Conservation (phyloP, 139 green algal genomes). For the Deuterostichococcus epilithicus region DNA sequence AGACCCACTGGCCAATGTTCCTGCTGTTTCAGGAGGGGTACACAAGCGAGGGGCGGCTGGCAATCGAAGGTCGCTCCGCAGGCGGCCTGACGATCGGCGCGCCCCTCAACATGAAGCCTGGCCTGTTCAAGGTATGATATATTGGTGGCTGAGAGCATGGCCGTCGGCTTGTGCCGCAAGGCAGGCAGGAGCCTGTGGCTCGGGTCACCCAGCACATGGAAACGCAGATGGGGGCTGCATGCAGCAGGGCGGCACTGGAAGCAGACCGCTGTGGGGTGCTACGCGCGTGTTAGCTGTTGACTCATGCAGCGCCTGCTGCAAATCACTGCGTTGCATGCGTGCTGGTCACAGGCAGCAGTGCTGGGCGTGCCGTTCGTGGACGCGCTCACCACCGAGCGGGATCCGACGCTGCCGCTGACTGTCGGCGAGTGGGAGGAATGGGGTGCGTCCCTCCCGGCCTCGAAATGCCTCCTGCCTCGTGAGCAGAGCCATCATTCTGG, state of each 20-base stretch:
- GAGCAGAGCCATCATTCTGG: neutral
- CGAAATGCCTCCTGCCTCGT: no score
- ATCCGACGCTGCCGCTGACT: slow-evolving; percentile 69
- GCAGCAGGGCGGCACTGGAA: no score
- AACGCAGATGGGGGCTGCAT: no score
- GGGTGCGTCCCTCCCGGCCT: slow-evolving; percentile 14
- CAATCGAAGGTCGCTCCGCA: slow-evolving; percentile 63
- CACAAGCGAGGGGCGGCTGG: slow-evolving; percentile 32
- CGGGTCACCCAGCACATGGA: no score
- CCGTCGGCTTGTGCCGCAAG: neutral
- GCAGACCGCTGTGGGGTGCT: no score
- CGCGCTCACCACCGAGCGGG: slow-evolving; percentile 57
- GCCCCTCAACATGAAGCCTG: slow-evolving; percentile 76
- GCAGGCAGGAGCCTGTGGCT: neutral
- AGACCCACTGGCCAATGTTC: neutral
- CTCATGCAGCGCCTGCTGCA: no score
- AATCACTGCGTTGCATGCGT: neutral
- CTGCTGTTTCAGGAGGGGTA: slow-evolving; percentile 30
- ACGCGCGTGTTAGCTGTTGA: no score
- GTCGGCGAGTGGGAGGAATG: slow-evolving; percentile 70
- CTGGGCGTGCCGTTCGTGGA: slow-evolving; percentile 87
- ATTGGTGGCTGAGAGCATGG: neutral
- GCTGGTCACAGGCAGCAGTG: slow-evolving; percentile 17
- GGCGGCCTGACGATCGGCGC: slow-evolving; percentile 67
- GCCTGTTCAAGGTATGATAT: slow-evolving; percentile 56